A percentile compares a stretch with the other conserved stretches of the same genome.
These are phyloP conservation scores for Hyaloperonospora arabidopsidis DNA, from an alignment of 352 stramenopile species.

Conservation along the genomic window DNA sequence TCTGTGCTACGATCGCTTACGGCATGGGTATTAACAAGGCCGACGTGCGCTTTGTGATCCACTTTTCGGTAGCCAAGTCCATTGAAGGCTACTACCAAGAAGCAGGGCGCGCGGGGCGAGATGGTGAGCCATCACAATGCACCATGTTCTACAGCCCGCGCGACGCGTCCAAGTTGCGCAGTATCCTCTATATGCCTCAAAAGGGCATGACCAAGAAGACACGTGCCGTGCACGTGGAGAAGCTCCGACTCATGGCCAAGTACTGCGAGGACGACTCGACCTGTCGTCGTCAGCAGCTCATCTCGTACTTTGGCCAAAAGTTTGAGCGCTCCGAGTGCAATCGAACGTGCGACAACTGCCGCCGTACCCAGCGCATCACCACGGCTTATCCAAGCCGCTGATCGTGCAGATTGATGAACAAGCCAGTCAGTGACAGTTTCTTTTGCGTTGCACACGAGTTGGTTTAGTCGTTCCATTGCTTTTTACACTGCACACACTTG, in stretches of 20 bases:
- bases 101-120: slow-evolving; percentile 56
- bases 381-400: slow-evolving; percentile 15
- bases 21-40: too few relatives aligned
- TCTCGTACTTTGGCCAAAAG: slow-evolving; percentile 72
- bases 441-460: too few relatives aligned
- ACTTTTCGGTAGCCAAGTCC: too few relatives aligned
- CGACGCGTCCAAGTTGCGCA: slow-evolving; percentile 81
- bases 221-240: slow-evolving; percentile 59
- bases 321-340: slow-evolving; percentile 62
- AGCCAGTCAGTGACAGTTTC: too few relatives aligned
- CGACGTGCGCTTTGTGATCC: too few relatives aligned
- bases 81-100: too few relatives aligned
- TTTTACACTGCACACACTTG: slow-evolving; percentile 96
- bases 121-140: slow-evolving; percentile 89
- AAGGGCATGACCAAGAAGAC: slow-evolving; percentile 73
- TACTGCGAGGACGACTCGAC: slow-evolving; percentile 73
- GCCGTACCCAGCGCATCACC: slow-evolving; percentile 33
- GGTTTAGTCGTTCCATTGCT: slow-evolving; percentile 92
- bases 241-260: slow-evolving; percentile 67
- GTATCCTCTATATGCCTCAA: slow-evolving; percentile 65
- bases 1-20: slow-evolving; percentile 66
- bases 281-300: slow-evolving; percentile 64
- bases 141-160: slow-evolving; percentile 84
- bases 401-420: not conserved
- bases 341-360: slow-evolving; percentile 60